Conservation (phyloP, 441 rosid genomes). For the Eutrema salsugineum region DNA sequence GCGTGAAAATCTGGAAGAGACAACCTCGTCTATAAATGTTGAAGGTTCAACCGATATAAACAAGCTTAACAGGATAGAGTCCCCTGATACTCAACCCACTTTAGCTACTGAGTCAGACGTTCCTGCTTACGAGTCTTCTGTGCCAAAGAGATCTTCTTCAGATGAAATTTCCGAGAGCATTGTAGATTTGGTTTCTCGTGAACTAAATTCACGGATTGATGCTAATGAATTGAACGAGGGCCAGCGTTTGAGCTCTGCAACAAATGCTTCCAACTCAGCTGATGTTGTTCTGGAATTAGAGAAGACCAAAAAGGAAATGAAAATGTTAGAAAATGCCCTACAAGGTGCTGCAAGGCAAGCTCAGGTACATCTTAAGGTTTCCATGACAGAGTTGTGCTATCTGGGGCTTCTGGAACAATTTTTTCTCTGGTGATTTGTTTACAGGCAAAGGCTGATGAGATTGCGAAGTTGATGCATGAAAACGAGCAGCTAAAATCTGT, state of each 20-base stretch:
- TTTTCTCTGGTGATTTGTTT: constrained; percentile 13
- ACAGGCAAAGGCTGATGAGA: constrained; percentile 99
- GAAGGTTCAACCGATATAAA: constrained; percentile 37
- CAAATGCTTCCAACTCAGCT: constrained; percentile 40
- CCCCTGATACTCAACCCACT: constrained; percentile 36
- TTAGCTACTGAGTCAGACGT: constrained; percentile 33
- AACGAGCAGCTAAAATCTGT: constrained; percentile 88
- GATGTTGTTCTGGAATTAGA: constrained; percentile 60
- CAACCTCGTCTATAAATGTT: constrained; percentile 32
- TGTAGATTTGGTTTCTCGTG: constrained; percentile 41
- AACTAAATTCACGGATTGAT: constrained; percentile 35
- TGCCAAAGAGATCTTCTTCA: constrained; percentile 37
- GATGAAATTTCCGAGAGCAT: constrained; percentile 43
- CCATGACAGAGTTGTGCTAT: constrained; percentile 7
- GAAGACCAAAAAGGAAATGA: constrained; percentile 80
- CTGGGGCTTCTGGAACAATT: constrained; percentile 15
- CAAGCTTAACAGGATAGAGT: constrained; percentile 34
- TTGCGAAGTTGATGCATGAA: constrained; percentile 92
- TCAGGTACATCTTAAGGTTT: constrained; percentile 60
- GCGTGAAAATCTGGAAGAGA: constrained; percentile 40
- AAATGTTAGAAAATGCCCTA: constrained; percentile 94
- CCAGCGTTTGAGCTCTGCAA: constrained; percentile 44
- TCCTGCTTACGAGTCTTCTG: constrained; percentile 38
- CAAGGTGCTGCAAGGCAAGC: constrained; percentile 99
- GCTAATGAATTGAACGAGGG: constrained; percentile 39